phyloP scores from a whole-genome alignment of 1,139 yeast species.

The Nakaseomyces delphensis region DNA sequence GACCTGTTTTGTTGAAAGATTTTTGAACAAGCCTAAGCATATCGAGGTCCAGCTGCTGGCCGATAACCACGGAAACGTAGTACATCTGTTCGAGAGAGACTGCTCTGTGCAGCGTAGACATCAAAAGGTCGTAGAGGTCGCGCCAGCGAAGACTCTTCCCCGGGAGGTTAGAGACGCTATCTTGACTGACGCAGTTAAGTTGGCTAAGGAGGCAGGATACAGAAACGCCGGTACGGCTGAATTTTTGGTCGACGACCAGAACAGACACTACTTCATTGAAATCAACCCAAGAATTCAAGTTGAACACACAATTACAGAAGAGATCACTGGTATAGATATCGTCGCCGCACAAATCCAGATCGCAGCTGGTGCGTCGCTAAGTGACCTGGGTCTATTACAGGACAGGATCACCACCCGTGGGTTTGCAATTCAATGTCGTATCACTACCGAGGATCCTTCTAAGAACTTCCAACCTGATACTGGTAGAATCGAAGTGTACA shows the following conservation, averaged over 20 bases:
- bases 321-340: conserved; percentile 94
- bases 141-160: conserved; percentile 92
- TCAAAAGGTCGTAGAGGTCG: conserved; percentile 97
- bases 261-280: conserved; percentile 96
- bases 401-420: conserved; percentile 95
- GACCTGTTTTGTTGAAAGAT: conserved; percentile 94
- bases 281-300: conserved; percentile 98
- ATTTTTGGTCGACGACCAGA: conserved; percentile 85
- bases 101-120: conserved; percentile 99
- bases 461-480: conserved; percentile 98
- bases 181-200: conserved; percentile 84
- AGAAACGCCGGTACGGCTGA: conserved; percentile 99
- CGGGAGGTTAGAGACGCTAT: conserved; percentile 78
- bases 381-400: conserved; percentile 84
- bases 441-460: conserved; percentile 96
- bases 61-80: conserved; percentile 88
- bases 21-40: conserved; percentile 92
- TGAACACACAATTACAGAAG: conserved; percentile 98
- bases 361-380: conserved; percentile 95
- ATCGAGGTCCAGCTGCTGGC: conserved; percentile 96
- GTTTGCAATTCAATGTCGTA: conserved; percentile 97
- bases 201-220: conserved; percentile 82
- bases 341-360: conserved; percentile 99
- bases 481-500: conserved; percentile 94
- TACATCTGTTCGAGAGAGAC: conserved; percentile 94